These are phyloP conservation scores for Cyberlindnera americana DNA, from an alignment of 805 yeast species.

Conservation along the genomic window DNA sequence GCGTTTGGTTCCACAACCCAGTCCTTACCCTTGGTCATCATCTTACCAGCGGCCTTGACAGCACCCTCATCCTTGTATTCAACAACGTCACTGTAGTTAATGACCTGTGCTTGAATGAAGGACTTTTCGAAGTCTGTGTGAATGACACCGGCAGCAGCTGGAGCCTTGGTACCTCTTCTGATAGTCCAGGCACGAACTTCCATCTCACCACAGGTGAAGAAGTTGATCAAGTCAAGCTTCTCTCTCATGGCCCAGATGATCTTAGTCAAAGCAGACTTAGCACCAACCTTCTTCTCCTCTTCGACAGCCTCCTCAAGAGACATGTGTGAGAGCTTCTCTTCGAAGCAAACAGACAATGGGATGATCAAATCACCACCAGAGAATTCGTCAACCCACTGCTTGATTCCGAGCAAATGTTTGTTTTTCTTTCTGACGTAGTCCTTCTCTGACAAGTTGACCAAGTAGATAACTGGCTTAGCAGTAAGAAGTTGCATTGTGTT, in stretches of 20 bases:
- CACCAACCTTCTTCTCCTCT: constrained; percentile 70
- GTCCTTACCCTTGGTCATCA: constrained; percentile 88
- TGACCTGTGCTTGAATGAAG: constrained; percentile 90
- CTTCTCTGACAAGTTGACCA: constrained; percentile 83
- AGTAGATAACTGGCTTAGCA: constrained; percentile 92
- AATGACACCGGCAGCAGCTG: constrained; percentile 98
- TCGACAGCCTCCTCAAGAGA: constrained; percentile 80
- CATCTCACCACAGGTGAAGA: constrained; percentile 93
- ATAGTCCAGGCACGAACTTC: constrained; percentile 99
- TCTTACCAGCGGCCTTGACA: constrained; percentile 85
- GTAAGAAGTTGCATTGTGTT: constrained; percentile 84
- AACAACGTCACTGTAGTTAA: constrained; percentile 75
- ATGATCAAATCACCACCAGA: constrained; percentile 90
- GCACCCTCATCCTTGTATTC: constrained; percentile 78
- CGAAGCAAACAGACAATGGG: constrained; percentile 89
- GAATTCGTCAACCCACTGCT: constrained; percentile 84
- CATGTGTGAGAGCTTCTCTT: constrained; percentile 87
- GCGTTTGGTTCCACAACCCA: constrained; percentile 96
- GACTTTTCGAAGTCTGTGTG: constrained; percentile 95
- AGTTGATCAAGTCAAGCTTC: constrained; percentile 82
- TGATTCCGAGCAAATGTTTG: constrained; percentile 76
- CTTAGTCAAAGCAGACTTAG: constrained; percentile 78
- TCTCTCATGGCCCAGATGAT: constrained; percentile 85
- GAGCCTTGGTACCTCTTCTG: constrained; percentile 87
- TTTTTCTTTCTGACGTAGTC: constrained; percentile 88